Evolutionary conservation across 2,329 filamentous ascomycete species (phyloP), one percentile per base, ranked within the genome.

Genomic region (Arthrobotrys musiformis): DNA sequence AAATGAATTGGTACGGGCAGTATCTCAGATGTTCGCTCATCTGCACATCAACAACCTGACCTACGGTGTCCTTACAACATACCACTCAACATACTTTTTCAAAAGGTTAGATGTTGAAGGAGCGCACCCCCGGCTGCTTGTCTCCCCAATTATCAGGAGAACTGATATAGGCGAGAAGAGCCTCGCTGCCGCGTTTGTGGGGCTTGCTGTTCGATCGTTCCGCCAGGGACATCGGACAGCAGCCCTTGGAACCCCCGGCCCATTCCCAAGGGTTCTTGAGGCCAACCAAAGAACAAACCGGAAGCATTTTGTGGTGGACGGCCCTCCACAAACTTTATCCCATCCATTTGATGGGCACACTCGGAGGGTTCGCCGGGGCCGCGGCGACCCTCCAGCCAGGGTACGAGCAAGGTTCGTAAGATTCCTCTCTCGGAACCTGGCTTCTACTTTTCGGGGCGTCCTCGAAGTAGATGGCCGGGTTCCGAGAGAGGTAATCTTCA

Each of bases 381-480:
- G 6, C 9, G 37, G 44, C 19, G 35, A 17, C 37, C 24, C 37
- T 26, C 54, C 8, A 1, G 2, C 2, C 15, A 13, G 33, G 17
- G 26, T 58, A 40, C 33, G 17, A 4, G 28, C 64, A 3, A 8
- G 30, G 28, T 64, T 72, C 19, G 24, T n/a, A 8, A 19, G 28
- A 37, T 64, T 72, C 9, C n/a, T 72, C 11, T 72, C 68, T 35
- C 58, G 68, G 11, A 72, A 64, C 24, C 46, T 72, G 11, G 68
- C 58, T 17, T 72, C 68, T 15, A 72, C 68, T 1, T 56, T 37
- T 9, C 33, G 52, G 15, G 58, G 68, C 15, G 24, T 35, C 7
- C 60, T 72, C 9, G 9, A 48, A 15, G 37, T 35, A 6, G n/a
- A n/a, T n/a, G 60, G 37, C 28, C 35, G 24, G 37, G 7, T 54